Percentiles rank a stretch among this genome's conserved stretches.
phyloP scores from a whole-genome alignment of 2,329 filamentous ascomycete genomes.

The Graphilbum sp. region DNA sequence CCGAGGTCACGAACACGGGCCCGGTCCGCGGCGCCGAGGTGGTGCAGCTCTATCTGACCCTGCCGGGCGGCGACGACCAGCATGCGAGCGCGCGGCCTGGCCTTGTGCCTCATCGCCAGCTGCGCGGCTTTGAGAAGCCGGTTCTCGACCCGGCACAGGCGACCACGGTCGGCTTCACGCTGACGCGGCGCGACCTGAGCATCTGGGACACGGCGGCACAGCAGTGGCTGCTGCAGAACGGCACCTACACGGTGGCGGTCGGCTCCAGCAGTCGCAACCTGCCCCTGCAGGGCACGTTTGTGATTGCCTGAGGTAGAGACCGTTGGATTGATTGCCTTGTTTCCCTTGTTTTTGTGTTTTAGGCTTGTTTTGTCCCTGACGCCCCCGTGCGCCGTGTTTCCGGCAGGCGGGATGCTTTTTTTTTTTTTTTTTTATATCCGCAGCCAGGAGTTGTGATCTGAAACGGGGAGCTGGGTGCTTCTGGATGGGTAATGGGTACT shows the following conservation, averaged over 20 bases:
- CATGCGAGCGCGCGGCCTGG: too few relatives aligned
- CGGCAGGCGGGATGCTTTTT: too few relatives aligned
- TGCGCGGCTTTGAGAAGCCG: constrained; percentile 52
- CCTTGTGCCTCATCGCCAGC: constrained; percentile 33
- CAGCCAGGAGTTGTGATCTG: too few relatives aligned
- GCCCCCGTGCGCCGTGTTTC: too few relatives aligned
- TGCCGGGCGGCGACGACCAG: constrained; percentile 15
- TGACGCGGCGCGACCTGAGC: constrained; percentile 49
- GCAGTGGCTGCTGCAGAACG: constrained; percentile 37
- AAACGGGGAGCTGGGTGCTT: too few relatives aligned
- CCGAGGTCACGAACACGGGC: constrained; percentile 24
- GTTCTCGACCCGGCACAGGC: constrained; percentile 26
- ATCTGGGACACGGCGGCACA: constrained; percentile 46
- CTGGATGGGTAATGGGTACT: too few relatives aligned
- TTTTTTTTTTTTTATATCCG: too few relatives aligned
- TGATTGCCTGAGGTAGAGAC: constrained; percentile 8
- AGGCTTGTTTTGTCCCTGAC: too few relatives aligned
- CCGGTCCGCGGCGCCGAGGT: constrained; percentile 24
- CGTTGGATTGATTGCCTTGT: background rate
- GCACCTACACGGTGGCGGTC: constrained; percentile 23
- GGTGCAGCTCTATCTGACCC: constrained; percentile 26
- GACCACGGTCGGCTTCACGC: constrained; percentile 28
- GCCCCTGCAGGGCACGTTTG: constrained; percentile 19
- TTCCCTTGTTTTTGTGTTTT: too few relatives aligned
- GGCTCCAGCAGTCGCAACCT: constrained; percentile 27